Evolutionary conservation across 73 alveolate genomes (phyloP).

Genomic region (Symbiodinium natans): DNA sequence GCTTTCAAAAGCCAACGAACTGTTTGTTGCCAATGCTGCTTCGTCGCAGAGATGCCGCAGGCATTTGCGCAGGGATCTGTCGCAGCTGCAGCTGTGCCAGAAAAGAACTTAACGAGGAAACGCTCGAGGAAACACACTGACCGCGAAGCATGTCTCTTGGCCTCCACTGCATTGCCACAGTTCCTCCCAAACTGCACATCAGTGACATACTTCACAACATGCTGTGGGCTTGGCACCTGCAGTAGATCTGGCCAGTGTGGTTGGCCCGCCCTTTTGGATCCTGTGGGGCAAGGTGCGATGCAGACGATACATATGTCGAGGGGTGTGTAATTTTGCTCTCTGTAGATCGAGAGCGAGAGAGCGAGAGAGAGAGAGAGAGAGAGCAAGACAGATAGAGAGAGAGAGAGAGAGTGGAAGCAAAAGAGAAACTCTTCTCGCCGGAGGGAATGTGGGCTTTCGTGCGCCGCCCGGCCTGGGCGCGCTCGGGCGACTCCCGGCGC

Average conservation of each 20-base stretch:
- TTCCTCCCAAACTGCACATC: background rate
- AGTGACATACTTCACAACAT: no score
- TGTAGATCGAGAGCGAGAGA: no score
- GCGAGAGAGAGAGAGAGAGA: no score
- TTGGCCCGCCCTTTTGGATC: background rate
- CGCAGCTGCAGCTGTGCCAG: no score
- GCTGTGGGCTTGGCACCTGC: no score
- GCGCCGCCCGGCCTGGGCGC: background rate
- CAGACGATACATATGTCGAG: no score
- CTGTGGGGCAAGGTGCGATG: background rate
- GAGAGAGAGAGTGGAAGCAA: no score
- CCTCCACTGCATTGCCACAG: background rate
- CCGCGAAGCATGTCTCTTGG: background rate
- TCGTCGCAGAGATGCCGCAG: background rate
- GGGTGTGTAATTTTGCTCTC: no score
- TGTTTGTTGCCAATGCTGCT: background rate
- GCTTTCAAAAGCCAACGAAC: background rate
- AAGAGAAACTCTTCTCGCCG: no score
- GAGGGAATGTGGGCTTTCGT: background rate
- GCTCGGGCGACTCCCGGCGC: slow-evolving; percentile 15
- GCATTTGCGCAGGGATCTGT: background rate
- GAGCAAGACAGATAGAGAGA: no score
- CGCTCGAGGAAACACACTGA: no score
- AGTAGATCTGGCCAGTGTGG: background rate
- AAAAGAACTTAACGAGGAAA: no score